phyloP scores from a whole-genome alignment of 345 rosid genomes.

The Conringia planisiliqua region DNA sequence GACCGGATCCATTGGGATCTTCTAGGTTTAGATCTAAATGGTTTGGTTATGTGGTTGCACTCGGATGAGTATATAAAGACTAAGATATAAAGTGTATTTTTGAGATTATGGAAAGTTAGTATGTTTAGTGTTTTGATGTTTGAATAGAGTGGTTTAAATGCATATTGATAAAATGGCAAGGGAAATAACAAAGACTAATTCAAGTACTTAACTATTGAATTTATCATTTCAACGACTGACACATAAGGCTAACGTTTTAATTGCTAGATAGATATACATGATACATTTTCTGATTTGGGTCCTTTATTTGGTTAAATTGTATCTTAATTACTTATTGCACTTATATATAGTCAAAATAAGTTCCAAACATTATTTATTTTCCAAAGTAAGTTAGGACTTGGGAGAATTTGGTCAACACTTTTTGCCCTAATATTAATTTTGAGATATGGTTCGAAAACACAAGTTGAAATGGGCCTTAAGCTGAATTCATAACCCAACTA shows the following conservation, averaged over 20 bases:
- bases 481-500: background rate
- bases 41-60: background rate
- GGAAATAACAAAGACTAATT: background rate
- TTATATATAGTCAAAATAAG: background rate
- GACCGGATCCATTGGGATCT: background rate
- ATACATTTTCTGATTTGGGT: background rate
- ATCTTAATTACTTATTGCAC: background rate
- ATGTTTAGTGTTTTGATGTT: background rate
- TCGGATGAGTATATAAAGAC: background rate
- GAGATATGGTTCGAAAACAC: constrained; percentile 1
- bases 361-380: background rate
- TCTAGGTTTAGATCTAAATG: background rate
- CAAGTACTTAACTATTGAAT: background rate
- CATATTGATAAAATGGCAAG: background rate
- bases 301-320: background rate
- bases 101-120: background rate
- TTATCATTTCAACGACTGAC: background rate
- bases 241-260: background rate
- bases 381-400: background rate
- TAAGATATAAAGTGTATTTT: background rate
- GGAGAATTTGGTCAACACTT: background rate
- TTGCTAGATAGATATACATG: background rate
- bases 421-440: background rate
- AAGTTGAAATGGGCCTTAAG: background rate
- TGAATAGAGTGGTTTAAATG: background rate